Evolutionary conservation across 2,329 filamentous ascomycete genomes (phyloP).

Genomic region (Nemania diffusa): DNA sequence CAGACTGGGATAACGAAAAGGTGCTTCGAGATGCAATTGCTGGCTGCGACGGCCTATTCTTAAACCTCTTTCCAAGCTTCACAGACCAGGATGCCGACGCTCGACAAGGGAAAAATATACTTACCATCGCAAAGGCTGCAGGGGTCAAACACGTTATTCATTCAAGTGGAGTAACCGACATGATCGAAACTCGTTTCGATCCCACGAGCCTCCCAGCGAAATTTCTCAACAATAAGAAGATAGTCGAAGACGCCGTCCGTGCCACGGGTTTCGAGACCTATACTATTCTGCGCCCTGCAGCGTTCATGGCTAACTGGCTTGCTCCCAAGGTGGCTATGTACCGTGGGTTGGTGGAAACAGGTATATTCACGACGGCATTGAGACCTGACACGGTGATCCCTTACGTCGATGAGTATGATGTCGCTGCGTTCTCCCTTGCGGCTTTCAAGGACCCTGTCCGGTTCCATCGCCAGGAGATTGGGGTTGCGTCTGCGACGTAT

Average conservation of each 20-base stretch:
- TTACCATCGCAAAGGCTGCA: conserved; percentile 36
- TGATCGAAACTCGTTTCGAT: neutral
- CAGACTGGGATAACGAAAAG: conserved; percentile 39
- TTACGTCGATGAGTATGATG: conserved; percentile 37
- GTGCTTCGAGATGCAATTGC: conserved; percentile 26
- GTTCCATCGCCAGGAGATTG: conserved; percentile 55
- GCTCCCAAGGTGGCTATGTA: conserved; percentile 36
- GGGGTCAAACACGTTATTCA: conserved; percentile 39
- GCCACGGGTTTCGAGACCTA: conserved; percentile 34
- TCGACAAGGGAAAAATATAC: conserved; percentile 31
- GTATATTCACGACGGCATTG: conserved; percentile 33
- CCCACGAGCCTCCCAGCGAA: conserved; percentile 11
- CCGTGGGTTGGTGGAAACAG: conserved; percentile 27
- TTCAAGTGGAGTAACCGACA: conserved; percentile 8
- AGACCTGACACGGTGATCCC: conserved; percentile 29
- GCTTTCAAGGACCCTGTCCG: conserved; percentile 50
- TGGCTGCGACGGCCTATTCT: conserved; percentile 39
- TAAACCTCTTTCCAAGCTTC: conserved; percentile 32
- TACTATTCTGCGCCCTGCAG: conserved; percentile 35
- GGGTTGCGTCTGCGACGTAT: conserved; percentile 53
- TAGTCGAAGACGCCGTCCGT: conserved; percentile 25
- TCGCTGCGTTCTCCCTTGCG: conserved; percentile 35
- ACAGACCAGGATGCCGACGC: conserved; percentile 19
- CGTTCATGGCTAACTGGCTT: conserved; percentile 42
- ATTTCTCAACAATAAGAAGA: conserved; percentile 29